Evolutionary conservation across 352 stramenopile genomes (phyloP).

Genomic region (Globisporangium rhizosaccharum): DNA sequence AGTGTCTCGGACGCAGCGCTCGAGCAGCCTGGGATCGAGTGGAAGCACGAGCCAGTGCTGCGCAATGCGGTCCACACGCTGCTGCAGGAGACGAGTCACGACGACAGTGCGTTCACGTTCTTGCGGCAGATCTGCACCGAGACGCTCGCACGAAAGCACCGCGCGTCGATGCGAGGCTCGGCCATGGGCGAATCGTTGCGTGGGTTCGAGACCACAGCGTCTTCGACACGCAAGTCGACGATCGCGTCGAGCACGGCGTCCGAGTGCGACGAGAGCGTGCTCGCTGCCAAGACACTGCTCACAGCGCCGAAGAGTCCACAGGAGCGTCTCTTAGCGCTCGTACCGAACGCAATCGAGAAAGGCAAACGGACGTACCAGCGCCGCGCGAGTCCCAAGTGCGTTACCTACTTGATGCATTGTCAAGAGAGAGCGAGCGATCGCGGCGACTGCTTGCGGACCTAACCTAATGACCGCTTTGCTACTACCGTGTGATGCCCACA

Average conservation of each 20-base stretch:
- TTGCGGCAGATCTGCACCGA: conserved; percentile 67
- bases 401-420: background rate
- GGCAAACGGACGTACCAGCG: conserved; percentile 31
- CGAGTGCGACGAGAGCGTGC: background rate
- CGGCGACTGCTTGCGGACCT: no score
- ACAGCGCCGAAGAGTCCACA: conserved; percentile 49
- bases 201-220: background rate
- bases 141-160: conserved; percentile 24
- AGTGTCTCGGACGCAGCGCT: no score
- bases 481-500: background rate
- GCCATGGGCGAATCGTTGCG: background rate
- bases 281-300: conserved; percentile 10
- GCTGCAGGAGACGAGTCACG: conserved; percentile 40
- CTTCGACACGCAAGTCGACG: conserved; percentile 1
- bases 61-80: conserved; percentile 39
- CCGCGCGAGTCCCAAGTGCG: conserved; percentile 23
- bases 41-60: conserved; percentile 29
- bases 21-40: conserved; percentile 1
- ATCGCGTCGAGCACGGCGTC: conserved; percentile 6
- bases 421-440: background rate
- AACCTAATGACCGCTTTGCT: background rate
- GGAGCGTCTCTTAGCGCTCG: conserved; percentile 37
- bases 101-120: conserved; percentile 39
- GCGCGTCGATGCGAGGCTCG: background rate
- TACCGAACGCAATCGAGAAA: conserved; percentile 46